Evolutionary conservation across 2,329 filamentous ascomycete species (phyloP).

Genomic region (Aspergillus ustus): DNA sequence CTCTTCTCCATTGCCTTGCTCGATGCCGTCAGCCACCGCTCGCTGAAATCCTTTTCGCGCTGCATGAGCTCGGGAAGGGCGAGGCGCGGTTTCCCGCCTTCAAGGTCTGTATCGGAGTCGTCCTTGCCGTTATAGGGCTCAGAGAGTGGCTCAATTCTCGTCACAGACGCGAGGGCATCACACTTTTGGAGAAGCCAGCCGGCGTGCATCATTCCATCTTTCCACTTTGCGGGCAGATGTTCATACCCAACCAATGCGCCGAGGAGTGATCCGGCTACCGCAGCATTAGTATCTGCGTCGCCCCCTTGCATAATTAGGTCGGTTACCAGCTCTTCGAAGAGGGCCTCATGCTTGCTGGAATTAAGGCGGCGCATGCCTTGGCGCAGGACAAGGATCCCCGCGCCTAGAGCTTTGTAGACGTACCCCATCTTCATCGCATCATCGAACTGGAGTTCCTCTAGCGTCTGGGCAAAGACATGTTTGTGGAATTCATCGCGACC

Average conservation of each 20-base stretch:
- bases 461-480: not conserved
- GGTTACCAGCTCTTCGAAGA: conserved; percentile 1
- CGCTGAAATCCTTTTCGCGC: not conserved
- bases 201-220: not conserved
- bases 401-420: conserved; percentile 1
- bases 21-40: not conserved
- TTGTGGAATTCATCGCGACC: conserved; percentile 1
- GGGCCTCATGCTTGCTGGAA: not conserved
- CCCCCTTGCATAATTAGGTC: not conserved
- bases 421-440: conserved; percentile 5
- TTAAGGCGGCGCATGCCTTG: not conserved
- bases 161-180: not conserved
- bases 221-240: not conserved
- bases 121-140: not conserved
- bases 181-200: conserved; percentile 2
- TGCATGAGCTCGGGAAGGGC: not conserved
- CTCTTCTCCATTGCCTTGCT: not conserved
- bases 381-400: not conserved
- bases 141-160: not conserved
- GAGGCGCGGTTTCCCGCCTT: not conserved
- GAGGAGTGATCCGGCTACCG: not conserved
- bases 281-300: conserved; percentile 5
- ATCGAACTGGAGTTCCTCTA: not conserved
- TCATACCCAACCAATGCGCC: not conserved
- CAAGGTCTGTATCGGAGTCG: not conserved